Conservation (phyloP, 2,329 filamentous ascomycete species). For the Zymoseptoria tritici region DNA sequence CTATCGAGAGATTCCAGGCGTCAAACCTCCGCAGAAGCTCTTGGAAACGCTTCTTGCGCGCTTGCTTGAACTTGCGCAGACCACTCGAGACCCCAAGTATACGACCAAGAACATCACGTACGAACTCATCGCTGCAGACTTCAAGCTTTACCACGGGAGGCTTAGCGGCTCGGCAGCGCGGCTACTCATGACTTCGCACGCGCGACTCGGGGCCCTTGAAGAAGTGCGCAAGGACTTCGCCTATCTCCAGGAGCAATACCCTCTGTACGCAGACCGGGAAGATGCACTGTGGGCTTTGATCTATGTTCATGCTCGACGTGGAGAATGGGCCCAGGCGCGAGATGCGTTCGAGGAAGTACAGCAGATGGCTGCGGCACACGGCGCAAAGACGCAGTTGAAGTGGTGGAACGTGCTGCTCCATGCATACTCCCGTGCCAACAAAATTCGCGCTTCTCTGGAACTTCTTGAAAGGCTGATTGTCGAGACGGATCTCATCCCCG, state of each 20-base stretch:
- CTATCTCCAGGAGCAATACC: slow-evolving; percentile 20
- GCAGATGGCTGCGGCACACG: slow-evolving; percentile 20
- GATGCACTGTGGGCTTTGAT: slow-evolving; percentile 46
- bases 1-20: slow-evolving; percentile 3
- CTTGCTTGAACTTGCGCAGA: slow-evolving; percentile 2
- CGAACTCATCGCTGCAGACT: slow-evolving; percentile 18
- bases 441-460: slow-evolving; percentile 58
- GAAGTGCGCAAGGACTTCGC: slow-evolving; percentile 30
- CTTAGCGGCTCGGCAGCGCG: slow-evolving; percentile 13
- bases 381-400: slow-evolving; percentile 44
- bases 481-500: slow-evolving; percentile 42
- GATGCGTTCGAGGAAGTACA: slow-evolving; percentile 57
- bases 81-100: background rate
- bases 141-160: slow-evolving; percentile 18
- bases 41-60: slow-evolving; percentile 10
- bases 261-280: slow-evolving; percentile 15
- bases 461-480: slow-evolving; percentile 56
- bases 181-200: slow-evolving; percentile 24
- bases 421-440: slow-evolving; percentile 57
- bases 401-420: slow-evolving; percentile 74
- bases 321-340: slow-evolving; percentile 54
- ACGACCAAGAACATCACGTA: slow-evolving; percentile 5
- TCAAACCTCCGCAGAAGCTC: slow-evolving; percentile 6
- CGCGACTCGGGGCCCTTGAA: slow-evolving; percentile 26
- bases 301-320: slow-evolving; percentile 62